Evolutionary conservation across 352 stramenopile species (phyloP).

Genomic region (Phytophthora macrochlamydospora): DNA sequence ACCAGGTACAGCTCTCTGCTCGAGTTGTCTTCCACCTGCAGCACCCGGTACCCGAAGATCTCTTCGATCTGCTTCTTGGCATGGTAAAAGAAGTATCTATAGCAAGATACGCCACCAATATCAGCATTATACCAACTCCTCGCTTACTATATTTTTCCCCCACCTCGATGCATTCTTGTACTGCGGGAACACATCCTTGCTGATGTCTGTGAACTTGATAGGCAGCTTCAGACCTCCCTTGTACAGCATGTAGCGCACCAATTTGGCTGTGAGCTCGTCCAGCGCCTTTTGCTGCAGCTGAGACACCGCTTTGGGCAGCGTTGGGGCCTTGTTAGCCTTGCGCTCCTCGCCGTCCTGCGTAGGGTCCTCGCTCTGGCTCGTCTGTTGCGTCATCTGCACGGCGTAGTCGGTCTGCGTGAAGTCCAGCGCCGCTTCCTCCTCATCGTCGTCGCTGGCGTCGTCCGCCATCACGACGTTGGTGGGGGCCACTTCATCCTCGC

Average conservation of each 20-base stretch:
- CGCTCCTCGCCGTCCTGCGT: constrained; percentile 30
- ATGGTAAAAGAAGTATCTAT: constrained; percentile 77
- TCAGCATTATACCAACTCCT: neutral
- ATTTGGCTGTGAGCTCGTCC: constrained; percentile 72
- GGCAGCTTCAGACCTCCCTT: constrained; percentile 78
- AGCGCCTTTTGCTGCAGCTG: constrained; percentile 67
- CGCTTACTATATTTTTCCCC: neutral
- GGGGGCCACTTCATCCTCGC: constrained; percentile 26
- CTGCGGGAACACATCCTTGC: constrained; percentile 81
- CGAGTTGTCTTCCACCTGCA: constrained; percentile 70
- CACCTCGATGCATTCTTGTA: constrained; percentile 81
- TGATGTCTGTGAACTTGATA: constrained; percentile 83
- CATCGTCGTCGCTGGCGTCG: constrained; percentile 24
- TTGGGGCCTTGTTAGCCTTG: constrained; percentile 42
- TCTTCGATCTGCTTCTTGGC: constrained; percentile 81
- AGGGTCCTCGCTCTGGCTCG: constrained; percentile 43
- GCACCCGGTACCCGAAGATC: constrained; percentile 78
- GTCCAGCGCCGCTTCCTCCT: constrained; percentile 59
- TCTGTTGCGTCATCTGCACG: constrained; percentile 29
- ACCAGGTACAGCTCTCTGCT: constrained; percentile 80
- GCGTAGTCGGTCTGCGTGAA: constrained; percentile 85
- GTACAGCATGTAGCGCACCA: constrained; percentile 89
- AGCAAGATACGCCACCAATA: neutral
- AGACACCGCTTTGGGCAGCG: constrained; percentile 45
- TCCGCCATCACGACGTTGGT: constrained; percentile 35